Base-by-base conservation (phyloP, 306 rosid genomes). In the Gynostemma pentaphyllum region DNA sequence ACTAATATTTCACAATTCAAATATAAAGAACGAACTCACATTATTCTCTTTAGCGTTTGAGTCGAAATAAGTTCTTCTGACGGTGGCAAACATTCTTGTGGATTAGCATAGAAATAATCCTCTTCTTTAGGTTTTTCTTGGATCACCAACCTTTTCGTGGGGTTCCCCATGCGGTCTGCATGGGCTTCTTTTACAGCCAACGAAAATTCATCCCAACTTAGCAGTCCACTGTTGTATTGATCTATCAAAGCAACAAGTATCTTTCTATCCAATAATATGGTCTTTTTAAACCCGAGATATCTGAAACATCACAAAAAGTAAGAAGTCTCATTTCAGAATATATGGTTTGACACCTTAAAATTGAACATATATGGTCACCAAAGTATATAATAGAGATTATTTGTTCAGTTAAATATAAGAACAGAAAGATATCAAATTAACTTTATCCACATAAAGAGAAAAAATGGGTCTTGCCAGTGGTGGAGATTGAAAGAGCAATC, bases 171-270 rank as follows among this genome's bases (percentile, higher is more conserved):
- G 47, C 75, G 71, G 41, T 61, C 77, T 1, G 75, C 48, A 32
- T 80, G 85, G 14, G 64, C 66, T 49, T 61, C 67, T 71, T 76
- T 80, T 47, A 76, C 74, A 57, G 76, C 73, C n/a, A 7, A 51
- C 1, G 81, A 48, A 52, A 73, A 73, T 29, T 76, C 81, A 16
- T 80, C 73, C 85, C 79, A 80, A n/a, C 53, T 76, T 37, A 80
- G 57, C 36, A 16, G 66, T 50, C 74, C 81, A 39, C 51, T 73
- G 4, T 34, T 73, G 74, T 73, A 67, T 64, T 59, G 68, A 72
- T 75, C 78, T 29, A 69, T 67, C 56, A 75, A 45, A 16, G 69
- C 62, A 59, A 72, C 78, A 15, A 72, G 51, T 10, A 57, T 42
- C 70, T 12, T 32, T 67, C 69, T 64, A 72, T 73, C 66, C 7